A percentile compares a stretch with the other conserved stretches of the same genome.
Evolutionary conservation across 148 eudicot genomes (phyloP).

Genomic region (Hydrangea macrophylla): DNA sequence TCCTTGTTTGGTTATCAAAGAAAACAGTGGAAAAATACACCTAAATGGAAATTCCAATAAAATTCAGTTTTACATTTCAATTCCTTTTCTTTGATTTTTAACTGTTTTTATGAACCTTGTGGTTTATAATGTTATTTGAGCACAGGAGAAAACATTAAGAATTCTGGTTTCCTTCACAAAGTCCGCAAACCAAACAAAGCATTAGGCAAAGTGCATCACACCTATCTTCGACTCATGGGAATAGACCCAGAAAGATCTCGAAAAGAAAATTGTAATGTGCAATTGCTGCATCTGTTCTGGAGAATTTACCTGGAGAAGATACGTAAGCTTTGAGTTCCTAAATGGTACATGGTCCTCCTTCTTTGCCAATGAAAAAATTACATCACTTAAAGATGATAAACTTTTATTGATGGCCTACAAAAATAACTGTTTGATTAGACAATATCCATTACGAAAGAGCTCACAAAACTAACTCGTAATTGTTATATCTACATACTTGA

Average conservation of each 20-base stretch:
- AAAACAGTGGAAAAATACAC: too few relatives aligned
- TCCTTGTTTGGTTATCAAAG: too few relatives aligned
- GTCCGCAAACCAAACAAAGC: too few relatives aligned
- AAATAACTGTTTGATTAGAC: background rate
- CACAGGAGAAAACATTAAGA: too few relatives aligned
- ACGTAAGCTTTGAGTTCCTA: slow-evolving; percentile 91
- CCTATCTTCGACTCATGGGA: background rate
- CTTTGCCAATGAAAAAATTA: slow-evolving; percentile 83
- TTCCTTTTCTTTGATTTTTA: too few relatives aligned
- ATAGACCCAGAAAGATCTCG: background rate
- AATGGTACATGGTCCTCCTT: slow-evolving; percentile 92
- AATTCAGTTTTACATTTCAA: too few relatives aligned
- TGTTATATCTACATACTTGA: slow-evolving; percentile 41
- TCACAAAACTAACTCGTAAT: background rate
- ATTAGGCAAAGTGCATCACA: background rate
- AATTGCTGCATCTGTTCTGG: background rate
- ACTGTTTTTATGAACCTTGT: too few relatives aligned
- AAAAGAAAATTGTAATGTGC: background rate
- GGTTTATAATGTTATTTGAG: too few relatives aligned
- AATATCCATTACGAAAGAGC: background rate
- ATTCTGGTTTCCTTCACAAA: too few relatives aligned
- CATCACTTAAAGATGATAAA: slow-evolving; percentile 87
- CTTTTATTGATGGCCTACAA: slow-evolving; percentile 85
- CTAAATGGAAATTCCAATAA: too few relatives aligned
- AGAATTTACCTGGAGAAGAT: slow-evolving; percentile 87